Percentiles rank a stretch among this genome's conserved stretches.
phyloP scores from a whole-genome alignment of 768 basidiomycete genomes.

The Pholiota molesta region DNA sequence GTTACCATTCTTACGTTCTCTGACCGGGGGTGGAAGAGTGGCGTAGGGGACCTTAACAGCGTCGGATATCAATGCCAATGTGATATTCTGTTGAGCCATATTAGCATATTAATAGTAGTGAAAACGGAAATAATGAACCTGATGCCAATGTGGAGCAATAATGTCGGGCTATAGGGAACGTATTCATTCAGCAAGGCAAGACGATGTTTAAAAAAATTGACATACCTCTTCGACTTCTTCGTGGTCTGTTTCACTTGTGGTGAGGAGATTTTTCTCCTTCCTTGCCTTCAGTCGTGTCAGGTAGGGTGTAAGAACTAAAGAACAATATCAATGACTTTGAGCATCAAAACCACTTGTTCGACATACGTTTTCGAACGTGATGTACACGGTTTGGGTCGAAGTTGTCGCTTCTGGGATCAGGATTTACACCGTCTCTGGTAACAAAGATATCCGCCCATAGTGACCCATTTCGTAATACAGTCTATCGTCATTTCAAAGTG shows the following conservation, averaged over 20 bases:
- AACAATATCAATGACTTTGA: conserved; percentile 3
- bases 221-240: conserved; percentile 51
- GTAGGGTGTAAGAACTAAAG: conserved; percentile 84
- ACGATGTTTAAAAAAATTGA: conserved; percentile 1
- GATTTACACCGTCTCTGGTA: conserved; percentile 63
- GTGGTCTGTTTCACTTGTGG: conserved; percentile 29
- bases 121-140: conserved; percentile 36
- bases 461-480: conserved; percentile 76
- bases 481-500: conserved; percentile 40
- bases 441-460: conserved; percentile 87
- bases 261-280: conserved; percentile 83
- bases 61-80: conserved; percentile 83
- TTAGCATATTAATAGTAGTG: not conserved
- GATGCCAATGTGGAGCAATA: conserved; percentile 85
- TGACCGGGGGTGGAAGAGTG: conserved; percentile 59
- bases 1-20: conserved; percentile 55
- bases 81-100: conserved; percentile 70
- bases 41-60: conserved; percentile 52
- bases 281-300: conserved; percentile 69
- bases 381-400: conserved; percentile 65
- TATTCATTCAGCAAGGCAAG: conserved; percentile 2
- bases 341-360: conserved; percentile 26
- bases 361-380: conserved; percentile 71
- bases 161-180: conserved; percentile 44
- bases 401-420: conserved; percentile 56